Evolutionary conservation across 2,329 filamentous ascomycete genomes (phyloP), one percentile per base, ranked within the genome.

Genomic region (Nannizziopsis barbatae): DNA sequence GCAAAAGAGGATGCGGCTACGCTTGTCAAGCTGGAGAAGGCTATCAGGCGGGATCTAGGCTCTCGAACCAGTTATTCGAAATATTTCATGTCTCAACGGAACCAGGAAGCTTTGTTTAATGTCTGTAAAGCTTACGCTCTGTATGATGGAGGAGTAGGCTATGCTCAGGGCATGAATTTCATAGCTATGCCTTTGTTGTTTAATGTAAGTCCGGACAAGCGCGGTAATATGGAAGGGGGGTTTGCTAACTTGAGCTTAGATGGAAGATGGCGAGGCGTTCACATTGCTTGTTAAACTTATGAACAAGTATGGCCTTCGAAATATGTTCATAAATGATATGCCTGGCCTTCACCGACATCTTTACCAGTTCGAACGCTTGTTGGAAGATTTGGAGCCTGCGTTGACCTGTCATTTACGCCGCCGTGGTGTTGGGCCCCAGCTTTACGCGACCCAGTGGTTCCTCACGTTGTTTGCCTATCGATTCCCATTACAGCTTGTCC

Each of bases 371-470:
- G 92, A 96, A 68, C 81, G 92, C 20, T 72, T 98, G 15, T 73
- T 98, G 22, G 92, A 98, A 67, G 92, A 98, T 58, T 74, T 90
- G 38, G 90, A 98, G 62, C 92, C 93, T 1, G 89, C 89, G 1
- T 72, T 98, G 5, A 95, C 94, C 68, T 95, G 90, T 63, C 92
- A 98, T 65, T 78, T 98, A 49, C 85, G 86, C 60, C 82, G 92
- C 50, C 80, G 85, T 49, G 83, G 86, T 55, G 92, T 98, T 47
- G 84, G 84, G 7, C 84, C 92, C 0, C 87, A 95, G 61, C 75
- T 98, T 7, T 98, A 98, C 63, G 92, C 92, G 39, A 98, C 92
- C 0, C 92, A 98, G 65, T 98, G 92, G 92, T 98, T 98, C 68
- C 76, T 98, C 43, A 98, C 92, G 0, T 75, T 98, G n/a, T 98